These are phyloP conservation scores for Capsicum chinense DNA, from an alignment of 257 asterid genomes.

Conservation along the genomic window DNA sequence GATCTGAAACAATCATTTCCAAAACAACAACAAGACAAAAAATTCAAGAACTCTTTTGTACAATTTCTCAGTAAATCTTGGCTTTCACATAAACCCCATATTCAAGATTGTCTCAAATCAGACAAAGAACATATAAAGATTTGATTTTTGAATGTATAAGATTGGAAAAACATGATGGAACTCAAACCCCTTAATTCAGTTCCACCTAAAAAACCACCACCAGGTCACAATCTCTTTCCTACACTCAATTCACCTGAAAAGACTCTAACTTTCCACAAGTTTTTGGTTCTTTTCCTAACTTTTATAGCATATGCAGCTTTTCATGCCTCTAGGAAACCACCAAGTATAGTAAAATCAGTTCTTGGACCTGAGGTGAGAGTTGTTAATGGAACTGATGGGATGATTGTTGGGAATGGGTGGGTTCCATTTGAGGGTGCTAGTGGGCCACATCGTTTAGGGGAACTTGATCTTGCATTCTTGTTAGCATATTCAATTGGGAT, in stretches of 20 bases:
- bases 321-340: slow-evolving; percentile 97
- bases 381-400: slow-evolving; percentile 37
- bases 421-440: slow-evolving; percentile 75
- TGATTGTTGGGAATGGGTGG: slow-evolving; percentile 59
- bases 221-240: slow-evolving; percentile 68
- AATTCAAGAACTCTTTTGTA: not conserved
- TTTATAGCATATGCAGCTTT: slow-evolving; percentile 84
- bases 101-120: not conserved
- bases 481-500: slow-evolving; percentile 78
- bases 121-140: not conserved
- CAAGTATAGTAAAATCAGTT: slow-evolving; percentile 90
- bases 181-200: slow-evolving; percentile 42
- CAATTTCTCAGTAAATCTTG: not conserved
- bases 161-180: slow-evolving; percentile 48
- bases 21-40: not conserved
- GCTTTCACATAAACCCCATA: not conserved
- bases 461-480: slow-evolving; percentile 87
- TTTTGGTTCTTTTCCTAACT: slow-evolving; percentile 68
- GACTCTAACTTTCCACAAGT: slow-evolving; percentile 60
- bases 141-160: slow-evolving; percentile 8
- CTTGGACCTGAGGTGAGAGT: slow-evolving; percentile 65
- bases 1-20: slow-evolving; percentile 19
- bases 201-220: slow-evolving; percentile 51
- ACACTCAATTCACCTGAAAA: slow-evolving; percentile 55
- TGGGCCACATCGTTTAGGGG: slow-evolving; percentile 95